A percentile compares a stretch with the other conserved stretches of the same genome.
Evolutionary conservation across 129 eudicot genomes (phyloP).

Genomic region (Smallanthus sonchifolius): DNA sequence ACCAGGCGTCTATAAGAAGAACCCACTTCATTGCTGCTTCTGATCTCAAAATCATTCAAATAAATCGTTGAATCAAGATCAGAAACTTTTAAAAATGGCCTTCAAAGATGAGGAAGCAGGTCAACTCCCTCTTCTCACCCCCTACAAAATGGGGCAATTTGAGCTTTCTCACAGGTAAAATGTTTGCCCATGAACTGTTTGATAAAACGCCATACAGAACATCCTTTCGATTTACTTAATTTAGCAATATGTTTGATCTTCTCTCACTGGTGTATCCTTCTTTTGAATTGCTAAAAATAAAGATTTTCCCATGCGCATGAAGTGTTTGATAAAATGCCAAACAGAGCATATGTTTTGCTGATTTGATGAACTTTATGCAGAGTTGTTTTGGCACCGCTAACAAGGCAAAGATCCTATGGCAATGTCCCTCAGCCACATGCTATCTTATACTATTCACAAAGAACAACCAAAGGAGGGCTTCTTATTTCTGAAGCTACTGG

Average conservation of each 20-base stretch:
- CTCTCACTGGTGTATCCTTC: no score
- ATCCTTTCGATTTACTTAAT: background rate
- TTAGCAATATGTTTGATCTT: background rate
- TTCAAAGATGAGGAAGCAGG: background rate
- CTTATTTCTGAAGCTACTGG: slow-evolving; percentile 46
- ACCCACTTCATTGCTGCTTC: no score
- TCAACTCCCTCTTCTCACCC: slow-evolving; percentile 34
- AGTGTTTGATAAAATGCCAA: background rate
- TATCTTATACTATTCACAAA: slow-evolving; percentile 39
- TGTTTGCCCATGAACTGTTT: background rate
- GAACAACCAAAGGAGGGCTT: slow-evolving; percentile 46
- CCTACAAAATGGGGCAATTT: slow-evolving; percentile 38
- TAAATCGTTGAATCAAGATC: background rate
- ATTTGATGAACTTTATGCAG: slow-evolving; percentile 5
- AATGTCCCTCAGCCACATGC: slow-evolving; percentile 44
- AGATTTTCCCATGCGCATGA: background rate
- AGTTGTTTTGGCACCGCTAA: slow-evolving; percentile 46
- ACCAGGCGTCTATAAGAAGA: no score
- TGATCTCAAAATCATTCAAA: background rate
- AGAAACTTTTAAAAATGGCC: background rate
- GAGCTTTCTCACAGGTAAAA: slow-evolving; percentile 50
- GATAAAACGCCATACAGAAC: background rate
- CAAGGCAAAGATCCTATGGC: slow-evolving; percentile 34
- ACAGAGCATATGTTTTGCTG: no score
- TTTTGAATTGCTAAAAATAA: no score